Percentiles rank a stretch among this genome's conserved stretches.
Conservation (phyloP, 208 protist genomes). For the Trichomonas vaginalis region DNA sequence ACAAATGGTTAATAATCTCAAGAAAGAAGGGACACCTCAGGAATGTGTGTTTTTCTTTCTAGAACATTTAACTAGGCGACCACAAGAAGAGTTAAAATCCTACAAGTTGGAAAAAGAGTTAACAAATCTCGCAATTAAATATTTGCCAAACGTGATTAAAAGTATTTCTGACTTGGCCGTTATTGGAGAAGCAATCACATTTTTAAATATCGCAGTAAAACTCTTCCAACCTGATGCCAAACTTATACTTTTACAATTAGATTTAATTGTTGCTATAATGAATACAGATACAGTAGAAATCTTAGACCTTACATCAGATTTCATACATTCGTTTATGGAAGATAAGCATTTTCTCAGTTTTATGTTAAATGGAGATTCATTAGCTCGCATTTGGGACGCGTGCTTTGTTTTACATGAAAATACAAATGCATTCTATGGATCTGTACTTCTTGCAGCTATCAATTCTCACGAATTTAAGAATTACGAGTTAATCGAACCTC, state of each 20-base stretch:
- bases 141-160: background rate
- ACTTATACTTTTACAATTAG: background rate
- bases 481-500: background rate
- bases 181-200: background rate
- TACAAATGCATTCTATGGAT: background rate
- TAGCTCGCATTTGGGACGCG: background rate
- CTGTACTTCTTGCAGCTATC: background rate
- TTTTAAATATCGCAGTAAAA: background rate
- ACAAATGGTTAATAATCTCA: background rate
- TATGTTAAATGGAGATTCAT: background rate
- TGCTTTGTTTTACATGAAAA: background rate
- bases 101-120: background rate
- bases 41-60: background rate
- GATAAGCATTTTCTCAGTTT: background rate
- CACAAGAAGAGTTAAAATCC: background rate
- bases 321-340: background rate
- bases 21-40: background rate
- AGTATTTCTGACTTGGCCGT: background rate
- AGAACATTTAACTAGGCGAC: background rate
- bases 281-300: background rate
- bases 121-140: background rate
- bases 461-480: background rate
- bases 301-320: background rate
- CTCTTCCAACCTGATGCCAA: background rate
- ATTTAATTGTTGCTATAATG: background rate